phyloP scores from a whole-genome alignment of 257 asterid species.

The Cynanchum wilfordii region DNA sequence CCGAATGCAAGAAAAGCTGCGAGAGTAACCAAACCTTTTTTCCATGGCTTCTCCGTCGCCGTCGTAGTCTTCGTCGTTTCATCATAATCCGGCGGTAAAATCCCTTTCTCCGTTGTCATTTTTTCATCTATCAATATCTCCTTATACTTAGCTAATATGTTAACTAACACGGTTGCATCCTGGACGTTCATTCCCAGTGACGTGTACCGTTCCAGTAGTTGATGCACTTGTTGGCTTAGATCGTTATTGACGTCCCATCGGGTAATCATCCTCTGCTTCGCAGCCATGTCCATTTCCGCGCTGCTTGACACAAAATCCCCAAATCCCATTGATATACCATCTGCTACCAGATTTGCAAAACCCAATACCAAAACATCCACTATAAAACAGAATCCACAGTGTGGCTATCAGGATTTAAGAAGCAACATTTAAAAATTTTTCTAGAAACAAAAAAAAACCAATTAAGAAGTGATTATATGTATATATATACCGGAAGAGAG shows the following conservation, averaged over 20 bases:
- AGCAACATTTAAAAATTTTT: no score
- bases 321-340: constrained; percentile 77
- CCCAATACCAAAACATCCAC: constrained; percentile 73
- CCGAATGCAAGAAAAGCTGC: constrained; percentile 50
- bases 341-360: constrained; percentile 70
- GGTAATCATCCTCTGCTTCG: constrained; percentile 44
- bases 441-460: no score
- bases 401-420: no score
- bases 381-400: constrained; percentile 13
- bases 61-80: no score
- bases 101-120: constrained; percentile 41
- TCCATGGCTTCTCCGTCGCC: constrained; percentile 50
- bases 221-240: constrained; percentile 31
- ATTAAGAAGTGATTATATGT: no score
- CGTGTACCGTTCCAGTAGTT: constrained; percentile 36
- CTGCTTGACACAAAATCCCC: constrained; percentile 67
- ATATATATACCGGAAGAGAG: constrained; percentile 52
- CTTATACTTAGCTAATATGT: constrained; percentile 45
- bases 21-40: constrained; percentile 52
- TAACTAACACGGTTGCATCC: constrained; percentile 51
- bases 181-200: constrained; percentile 47
- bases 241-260: constrained; percentile 58
- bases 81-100: constrained; percentile 32
- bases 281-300: constrained; percentile 55
- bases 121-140: constrained; percentile 49